Base-by-base conservation (phyloP, 2,329 filamentous ascomycete genomes). In the Fusarium aywerte region DNA sequence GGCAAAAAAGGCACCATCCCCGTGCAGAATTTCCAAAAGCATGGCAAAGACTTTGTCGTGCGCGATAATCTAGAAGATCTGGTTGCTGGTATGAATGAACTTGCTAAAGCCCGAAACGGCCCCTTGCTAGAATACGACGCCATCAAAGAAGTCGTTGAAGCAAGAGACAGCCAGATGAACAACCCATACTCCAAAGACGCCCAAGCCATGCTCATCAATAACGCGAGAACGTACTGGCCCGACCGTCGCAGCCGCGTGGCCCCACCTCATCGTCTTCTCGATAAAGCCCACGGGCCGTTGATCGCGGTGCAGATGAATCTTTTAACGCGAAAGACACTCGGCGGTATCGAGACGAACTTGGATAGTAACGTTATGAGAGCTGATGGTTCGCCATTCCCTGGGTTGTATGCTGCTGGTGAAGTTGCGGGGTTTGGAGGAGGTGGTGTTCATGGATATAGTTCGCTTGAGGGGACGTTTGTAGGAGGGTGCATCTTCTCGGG, bases 401-500 rank as follows among this genome's bases (percentile, higher is more conserved):
- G 86, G 0, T 69, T 89, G 15, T 89, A 88, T 55, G 86, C 87
- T 1, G 87, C 86, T 0, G 87, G 87, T 7, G 87, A 89, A 72
- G 85, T 79, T 2, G 85, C 86, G 0, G 87, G 87, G 0, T 89
- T 89, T 58, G 87, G 87, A 0, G 87, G 87, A 3, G 87, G 87
- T 3, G 87, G 87, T 16, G 84, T 89, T 1, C 87, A 89, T 66
- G 87, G 87, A 0, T 89, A 89, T 68, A 87, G 80, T 67, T 84
- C 87, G 2, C 82, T 89, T 33, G 87, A 89, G 74, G 87, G 87
- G 1, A 89, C 87, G 0, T 89, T 89, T 70, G 68, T 89, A 5
- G 87, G 87, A 15, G 87, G 87, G 1, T 89, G 87, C 59, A 88
- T 89, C 67, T 89, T 89, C 68, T 88, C 86, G 0, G 87, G 87